Evolutionary conservation across 768 basidiomycete species (phyloP), one percentile per base, ranked within the genome.

Genomic region (Lentinus tigrinus): DNA sequence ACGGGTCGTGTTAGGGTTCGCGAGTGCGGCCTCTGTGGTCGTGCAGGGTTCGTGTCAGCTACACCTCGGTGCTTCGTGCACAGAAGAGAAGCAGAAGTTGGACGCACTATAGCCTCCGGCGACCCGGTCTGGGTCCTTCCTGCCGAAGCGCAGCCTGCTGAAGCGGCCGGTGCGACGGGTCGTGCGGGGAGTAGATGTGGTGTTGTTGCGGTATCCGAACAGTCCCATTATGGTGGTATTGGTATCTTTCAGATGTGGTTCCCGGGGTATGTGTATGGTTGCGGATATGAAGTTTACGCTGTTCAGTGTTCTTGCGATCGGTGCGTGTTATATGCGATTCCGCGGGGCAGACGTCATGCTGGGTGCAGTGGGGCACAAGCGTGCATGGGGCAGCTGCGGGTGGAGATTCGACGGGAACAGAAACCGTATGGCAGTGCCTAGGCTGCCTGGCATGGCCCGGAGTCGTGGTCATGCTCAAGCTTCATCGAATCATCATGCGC

Each of bases 1-100:
- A 10, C 65, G 72, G 4, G 78, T 79, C 7, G 81, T 82, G 49
- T 80, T 78, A 2, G 82, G 80, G 62, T 81, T 84, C n/a, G 77
- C 56, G 4, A 82, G 70, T 3, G 81, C 78, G 34, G 79, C 77
- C 70, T 77, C 78, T 81, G 63, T 21, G 47, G 37, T 53, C 27
- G 48, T 47, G 46, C 56, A 38, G 28, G n/a, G n/a, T n/a, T n/a
- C 14, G 19, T 21, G 23, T 2, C 21, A 26, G 21, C 11, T 24
- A 13, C 21, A n/a, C n/a, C n/a, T n/a, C n/a, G n/a, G 21, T 46
- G 19, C 21, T 21, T 21, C 21, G 21, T 13, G 23, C 36, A 57
- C n/a, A 14, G 34, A 46, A 3, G 19, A 52, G 21, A 48, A 36
- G 26, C 47, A 56, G 8, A 48, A 36, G 26, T 43, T 54, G 8